phyloP scores from a whole-genome alignment of 2,329 filamentous ascomycete genomes.

The Fusarium napiforme region DNA sequence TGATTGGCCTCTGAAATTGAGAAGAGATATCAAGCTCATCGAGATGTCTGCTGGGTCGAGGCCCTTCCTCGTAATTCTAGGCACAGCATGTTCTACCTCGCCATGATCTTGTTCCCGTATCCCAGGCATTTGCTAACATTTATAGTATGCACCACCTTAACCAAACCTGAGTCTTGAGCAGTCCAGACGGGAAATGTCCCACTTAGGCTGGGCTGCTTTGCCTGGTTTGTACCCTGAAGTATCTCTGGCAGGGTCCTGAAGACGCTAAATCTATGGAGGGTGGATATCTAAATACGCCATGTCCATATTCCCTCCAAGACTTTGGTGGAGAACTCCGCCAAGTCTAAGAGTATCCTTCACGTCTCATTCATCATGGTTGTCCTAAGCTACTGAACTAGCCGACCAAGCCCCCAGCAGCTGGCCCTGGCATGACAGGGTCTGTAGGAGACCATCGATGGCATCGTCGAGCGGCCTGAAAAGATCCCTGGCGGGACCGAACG shows the following conservation, averaged over 20 bases:
- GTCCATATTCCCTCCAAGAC: conserved; percentile 30
- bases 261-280: conserved; percentile 41
- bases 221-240: conserved; percentile 40
- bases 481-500: conserved; percentile 39
- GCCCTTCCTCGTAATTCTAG: conserved; percentile 1
- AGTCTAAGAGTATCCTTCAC: conserved; percentile 32
- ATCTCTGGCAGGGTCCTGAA: conserved; percentile 36
- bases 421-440: conserved; percentile 28
- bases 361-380: conserved; percentile 34
- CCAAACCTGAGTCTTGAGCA: conserved; percentile 28
- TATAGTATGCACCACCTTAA: conserved; percentile 32
- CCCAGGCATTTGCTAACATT: conserved; percentile 18
- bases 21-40: conserved; percentile 3
- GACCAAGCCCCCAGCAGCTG: conserved; percentile 26
- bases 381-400: conserved; percentile 27
- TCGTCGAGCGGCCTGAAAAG: conserved; percentile 29
- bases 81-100: neutral
- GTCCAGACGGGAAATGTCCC: conserved; percentile 35
- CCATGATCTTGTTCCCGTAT: conserved; percentile 22
- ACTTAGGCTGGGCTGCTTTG: conserved; percentile 19
- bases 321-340: conserved; percentile 39
- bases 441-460: conserved; percentile 26
- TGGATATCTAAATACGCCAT: conserved; percentile 26
- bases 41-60: conserved; percentile 1
- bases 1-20: neutral